Evolutionary conservation across 768 basidiomycete species (phyloP).

Genomic region (Lactarius hatsudake): DNA sequence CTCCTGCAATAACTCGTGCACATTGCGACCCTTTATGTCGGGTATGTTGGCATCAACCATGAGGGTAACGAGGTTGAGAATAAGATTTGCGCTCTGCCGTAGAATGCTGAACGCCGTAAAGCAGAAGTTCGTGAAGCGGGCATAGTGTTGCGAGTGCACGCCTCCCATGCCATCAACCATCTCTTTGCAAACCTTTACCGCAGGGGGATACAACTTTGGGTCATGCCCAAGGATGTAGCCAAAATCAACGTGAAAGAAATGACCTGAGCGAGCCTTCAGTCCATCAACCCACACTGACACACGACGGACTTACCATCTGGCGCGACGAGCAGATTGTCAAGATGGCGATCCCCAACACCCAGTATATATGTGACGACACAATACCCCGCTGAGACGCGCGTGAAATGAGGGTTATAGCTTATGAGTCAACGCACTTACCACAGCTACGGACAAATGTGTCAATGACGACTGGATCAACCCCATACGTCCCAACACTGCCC

Average conservation of each 20-base stretch:
- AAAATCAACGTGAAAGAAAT: slow-evolving; percentile 99
- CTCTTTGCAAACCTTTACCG: slow-evolving; percentile 98
- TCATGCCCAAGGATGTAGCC: slow-evolving; percentile 97
- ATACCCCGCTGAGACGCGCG: slow-evolving; percentile 74
- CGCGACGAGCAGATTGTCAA: slow-evolving; percentile 90
- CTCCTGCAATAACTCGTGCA: slow-evolving; percentile 89
- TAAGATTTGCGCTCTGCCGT: slow-evolving; percentile 95
- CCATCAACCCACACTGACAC: neutral
- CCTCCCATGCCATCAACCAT: slow-evolving; percentile 99
- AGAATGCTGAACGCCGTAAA: slow-evolving; percentile 98
- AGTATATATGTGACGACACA: slow-evolving; percentile 96
- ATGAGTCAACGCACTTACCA: slow-evolving; percentile 53
- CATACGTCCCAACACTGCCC: slow-evolving; percentile 90
- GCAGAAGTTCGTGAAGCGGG: slow-evolving; percentile 93
- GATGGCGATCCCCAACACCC: slow-evolving; percentile 94
- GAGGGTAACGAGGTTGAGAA: slow-evolving; percentile 91
- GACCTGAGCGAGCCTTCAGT: slow-evolving; percentile 45
- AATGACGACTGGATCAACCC: slow-evolving; percentile 91
- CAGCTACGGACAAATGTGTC: slow-evolving; percentile 97
- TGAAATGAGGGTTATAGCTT: slow-evolving; percentile 2
- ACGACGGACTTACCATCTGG: slow-evolving; percentile 66
- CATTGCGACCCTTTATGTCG: slow-evolving; percentile 90
- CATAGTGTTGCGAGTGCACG: slow-evolving; percentile 89
- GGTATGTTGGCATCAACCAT: slow-evolving; percentile 99
- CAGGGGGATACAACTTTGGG: slow-evolving; percentile 96